Percentiles rank a stretch among this genome's conserved stretches.
Evolutionary conservation across 345 rosid species (phyloP).

Genomic region (Luvunga scandens): DNA sequence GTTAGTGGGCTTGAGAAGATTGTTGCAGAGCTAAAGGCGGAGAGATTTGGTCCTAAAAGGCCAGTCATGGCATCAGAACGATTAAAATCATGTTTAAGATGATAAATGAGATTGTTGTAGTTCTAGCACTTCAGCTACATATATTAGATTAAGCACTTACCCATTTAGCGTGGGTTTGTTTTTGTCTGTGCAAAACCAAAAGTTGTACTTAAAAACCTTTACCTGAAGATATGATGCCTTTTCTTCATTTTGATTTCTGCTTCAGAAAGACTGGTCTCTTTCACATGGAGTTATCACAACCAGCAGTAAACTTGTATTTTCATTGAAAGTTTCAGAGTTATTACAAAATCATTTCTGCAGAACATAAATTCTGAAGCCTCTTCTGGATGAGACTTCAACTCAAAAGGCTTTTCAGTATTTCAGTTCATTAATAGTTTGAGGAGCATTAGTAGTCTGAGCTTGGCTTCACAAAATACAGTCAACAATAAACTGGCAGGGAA

Average conservation of each 20-base stretch:
- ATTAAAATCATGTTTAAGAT: background rate
- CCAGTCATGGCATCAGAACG: background rate
- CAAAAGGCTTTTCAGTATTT: background rate
- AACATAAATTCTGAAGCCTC: background rate
- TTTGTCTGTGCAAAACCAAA: background rate
- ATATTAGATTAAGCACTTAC: background rate
- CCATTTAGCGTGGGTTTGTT: background rate
- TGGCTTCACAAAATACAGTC: background rate
- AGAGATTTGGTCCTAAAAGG: background rate
- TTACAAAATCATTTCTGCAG: background rate
- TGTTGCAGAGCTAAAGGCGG: background rate
- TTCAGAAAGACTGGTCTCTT: background rate
- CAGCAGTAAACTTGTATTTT: background rate
- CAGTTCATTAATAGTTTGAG: background rate
- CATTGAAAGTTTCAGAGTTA: background rate
- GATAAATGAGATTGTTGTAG: background rate
- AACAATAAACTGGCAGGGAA: background rate
- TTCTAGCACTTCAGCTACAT: background rate
- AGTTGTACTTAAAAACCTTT: background rate
- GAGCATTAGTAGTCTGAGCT: background rate
- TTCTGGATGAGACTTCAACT: background rate
- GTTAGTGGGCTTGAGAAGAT: constrained; percentile 4
- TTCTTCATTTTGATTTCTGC: background rate
- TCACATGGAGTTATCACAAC: background rate
- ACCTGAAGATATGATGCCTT: background rate